Evolutionary conservation across 73 alveolate genomes (phyloP).

Genomic region (Paraurostyla sp.): DNA sequence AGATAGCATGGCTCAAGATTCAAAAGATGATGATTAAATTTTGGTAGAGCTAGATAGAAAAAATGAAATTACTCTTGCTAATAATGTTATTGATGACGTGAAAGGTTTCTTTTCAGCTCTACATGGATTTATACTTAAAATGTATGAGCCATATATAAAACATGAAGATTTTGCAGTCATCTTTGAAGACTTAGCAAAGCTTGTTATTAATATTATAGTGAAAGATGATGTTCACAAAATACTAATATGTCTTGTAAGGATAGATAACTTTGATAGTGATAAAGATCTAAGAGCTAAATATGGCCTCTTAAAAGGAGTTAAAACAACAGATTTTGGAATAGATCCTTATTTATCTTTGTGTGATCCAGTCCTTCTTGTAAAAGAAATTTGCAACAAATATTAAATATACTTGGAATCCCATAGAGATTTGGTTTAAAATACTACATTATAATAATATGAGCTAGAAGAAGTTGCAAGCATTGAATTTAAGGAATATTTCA

Average conservation of each 20-base stretch:
- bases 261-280: conserved; percentile 43
- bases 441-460: background rate
- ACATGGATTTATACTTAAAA: background rate
- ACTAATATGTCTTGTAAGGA: conserved; percentile 7
- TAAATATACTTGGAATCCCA: background rate
- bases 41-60: background rate
- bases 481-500: background rate
- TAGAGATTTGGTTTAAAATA: background rate
- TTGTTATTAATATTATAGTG: background rate
- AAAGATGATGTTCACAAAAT: conserved; percentile 37
- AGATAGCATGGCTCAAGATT: conserved; percentile 14
- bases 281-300: conserved; percentile 41
- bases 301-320: background rate
- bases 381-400: background rate
- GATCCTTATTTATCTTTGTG: conserved; percentile 29
- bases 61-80: conserved; percentile 48
- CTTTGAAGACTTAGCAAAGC: conserved; percentile 19
- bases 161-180: background rate
- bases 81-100: conserved; percentile 27
- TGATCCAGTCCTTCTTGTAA: conserved; percentile 15
- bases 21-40: background rate
- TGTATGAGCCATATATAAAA: background rate
- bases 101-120: background rate
- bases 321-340: conserved; percentile 32
- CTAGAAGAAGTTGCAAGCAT: background rate